Evolutionary conservation across 108 stramenopile genomes (phyloP).

Genomic region (Nitzschia palea): DNA sequence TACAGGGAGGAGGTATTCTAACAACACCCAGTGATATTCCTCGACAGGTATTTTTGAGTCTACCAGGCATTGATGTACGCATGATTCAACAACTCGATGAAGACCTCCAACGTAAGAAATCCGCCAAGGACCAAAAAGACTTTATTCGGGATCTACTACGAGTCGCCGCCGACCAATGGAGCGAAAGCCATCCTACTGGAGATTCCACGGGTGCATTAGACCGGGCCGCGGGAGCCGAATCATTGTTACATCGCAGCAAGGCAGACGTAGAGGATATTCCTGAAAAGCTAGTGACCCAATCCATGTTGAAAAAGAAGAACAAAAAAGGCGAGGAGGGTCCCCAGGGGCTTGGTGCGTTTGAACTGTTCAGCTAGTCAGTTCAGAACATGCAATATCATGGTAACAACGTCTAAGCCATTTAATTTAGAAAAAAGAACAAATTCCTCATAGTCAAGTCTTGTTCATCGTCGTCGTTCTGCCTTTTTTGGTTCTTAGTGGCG

Average conservation of each 20-base stretch:
- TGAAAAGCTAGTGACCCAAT: conserved; percentile 74
- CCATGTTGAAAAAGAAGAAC: conserved; percentile 53
- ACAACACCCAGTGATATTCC: conserved; percentile 68
- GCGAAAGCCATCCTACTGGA: conserved; percentile 30
- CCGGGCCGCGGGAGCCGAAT: conserved; percentile 66
- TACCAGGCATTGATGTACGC: conserved; percentile 63
- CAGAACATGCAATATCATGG: too few species aligned
- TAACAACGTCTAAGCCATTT: too few species aligned
- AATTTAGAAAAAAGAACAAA: too few species aligned
- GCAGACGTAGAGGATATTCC: conserved; percentile 59
- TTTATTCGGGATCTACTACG: conserved; percentile 72
- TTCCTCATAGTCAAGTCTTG: too few species aligned
- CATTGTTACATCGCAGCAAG: conserved; percentile 55
- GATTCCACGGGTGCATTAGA: conserved; percentile 49
- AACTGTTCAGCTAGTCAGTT: conserved; percentile 8
- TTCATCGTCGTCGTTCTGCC: too few species aligned
- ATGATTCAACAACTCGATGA: conserved; percentile 62
- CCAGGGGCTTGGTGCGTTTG: conserved; percentile 17
- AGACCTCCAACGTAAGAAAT: conserved; percentile 58
- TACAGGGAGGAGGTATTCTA: conserved; percentile 86
- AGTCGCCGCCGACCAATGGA: conserved; percentile 73
- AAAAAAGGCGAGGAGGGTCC: conserved; percentile 8
- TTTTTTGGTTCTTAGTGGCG: too few species aligned
- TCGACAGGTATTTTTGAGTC: conserved; percentile 57
- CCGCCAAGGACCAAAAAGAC: conserved; percentile 89